Base-by-base conservation (phyloP, 176 grass and related monocot species). In the Carex scoparia region DNA sequence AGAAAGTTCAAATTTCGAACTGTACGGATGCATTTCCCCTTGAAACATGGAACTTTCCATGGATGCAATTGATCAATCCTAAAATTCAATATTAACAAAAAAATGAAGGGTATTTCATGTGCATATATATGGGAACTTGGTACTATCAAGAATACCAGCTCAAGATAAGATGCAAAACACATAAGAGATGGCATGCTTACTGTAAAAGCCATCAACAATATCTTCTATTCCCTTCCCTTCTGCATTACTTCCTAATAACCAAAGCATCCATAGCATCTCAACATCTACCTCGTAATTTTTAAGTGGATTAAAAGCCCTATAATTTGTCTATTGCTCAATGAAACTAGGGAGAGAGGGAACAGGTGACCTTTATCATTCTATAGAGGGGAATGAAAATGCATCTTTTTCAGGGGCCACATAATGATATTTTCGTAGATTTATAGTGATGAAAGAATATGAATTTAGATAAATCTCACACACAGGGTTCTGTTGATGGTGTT, bases 401-500 rank as follows among this genome's bases (percentile, higher is more conserved):
- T 38, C 12, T 68, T 68, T 68, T 68, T 38, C 31, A 35, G 31
- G 5, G 1, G 31, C 12, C 12, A 19, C 18, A 44, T 5, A 19
- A 10, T 72, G 18, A 72, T 46, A 48, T 3, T 72, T 44, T 71
- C 1, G 48, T 76, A 55, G 48, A 76, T 55, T 54, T 53, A 31
- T 55, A 76, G 72, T 12, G 9, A 83, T 4, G 23, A 54, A 83
- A 67, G 19, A 65, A 65, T 65, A 68, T 48, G 63, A 83, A 54
- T 68, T 51, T 30, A 83, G 61, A 49, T 46, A 46, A 82, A 35
- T 66, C 58, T 86, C 86, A 92, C 95, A 62, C 69, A 99, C 96
- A 99, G 84, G 84, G 79, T 88, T 85, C 77, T 90, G 60, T 92
- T 99, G 84, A 99, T 92, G 7, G 90, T 92, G 69, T 12, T 83